These are phyloP conservation scores for Arachnomyces sp. DNA, from an alignment of 2,329 filamentous ascomycete species.

Conservation along the genomic window DNA sequence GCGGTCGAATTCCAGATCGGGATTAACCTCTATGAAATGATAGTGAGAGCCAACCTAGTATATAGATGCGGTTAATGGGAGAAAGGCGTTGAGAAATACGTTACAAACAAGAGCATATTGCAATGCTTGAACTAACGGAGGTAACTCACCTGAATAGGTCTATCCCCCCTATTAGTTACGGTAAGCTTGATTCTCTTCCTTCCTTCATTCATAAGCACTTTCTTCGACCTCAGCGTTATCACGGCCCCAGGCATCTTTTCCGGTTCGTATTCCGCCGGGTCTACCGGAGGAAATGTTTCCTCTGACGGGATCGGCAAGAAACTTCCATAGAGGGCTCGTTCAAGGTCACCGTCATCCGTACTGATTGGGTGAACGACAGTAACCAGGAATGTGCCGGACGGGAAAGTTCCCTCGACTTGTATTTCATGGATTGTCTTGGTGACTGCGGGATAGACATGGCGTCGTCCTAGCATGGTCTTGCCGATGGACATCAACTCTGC, in stretches of 20 bases:
- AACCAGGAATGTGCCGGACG: slow-evolving; percentile 82
- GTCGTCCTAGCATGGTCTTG: slow-evolving; percentile 83
- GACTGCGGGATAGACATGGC: slow-evolving; percentile 82
- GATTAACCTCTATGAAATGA: slow-evolving; percentile 93
- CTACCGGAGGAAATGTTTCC: slow-evolving; percentile 59
- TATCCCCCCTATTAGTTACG: slow-evolving; percentile 79
- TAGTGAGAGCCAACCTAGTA: slow-evolving; percentile 76
- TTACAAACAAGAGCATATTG: background rate
- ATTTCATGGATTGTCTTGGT: slow-evolving; percentile 71
- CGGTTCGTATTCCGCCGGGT: slow-evolving; percentile 58
- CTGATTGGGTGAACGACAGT: slow-evolving; percentile 88
- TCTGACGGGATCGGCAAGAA: slow-evolving; percentile 73
- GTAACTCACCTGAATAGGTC: slow-evolving; percentile 68
- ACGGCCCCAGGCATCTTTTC: slow-evolving; percentile 72
- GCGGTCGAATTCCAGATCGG: slow-evolving; percentile 81
- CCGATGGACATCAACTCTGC: slow-evolving; percentile 90
- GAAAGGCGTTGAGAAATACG: no score
- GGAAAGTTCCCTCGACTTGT: slow-evolving; percentile 92
- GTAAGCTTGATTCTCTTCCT: slow-evolving; percentile 64
- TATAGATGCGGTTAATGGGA: no score
- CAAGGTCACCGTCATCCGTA: slow-evolving; percentile 76
- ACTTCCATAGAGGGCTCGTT: slow-evolving; percentile 81
- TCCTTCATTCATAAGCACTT: slow-evolving; percentile 64
- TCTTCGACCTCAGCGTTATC: slow-evolving; percentile 59
- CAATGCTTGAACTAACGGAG: no score